Percentiles rank a stretch among this genome's conserved stretches.
Evolutionary conservation across 2,329 filamentous ascomycete species (phyloP).

Genomic region (Talaromyces sp.): DNA sequence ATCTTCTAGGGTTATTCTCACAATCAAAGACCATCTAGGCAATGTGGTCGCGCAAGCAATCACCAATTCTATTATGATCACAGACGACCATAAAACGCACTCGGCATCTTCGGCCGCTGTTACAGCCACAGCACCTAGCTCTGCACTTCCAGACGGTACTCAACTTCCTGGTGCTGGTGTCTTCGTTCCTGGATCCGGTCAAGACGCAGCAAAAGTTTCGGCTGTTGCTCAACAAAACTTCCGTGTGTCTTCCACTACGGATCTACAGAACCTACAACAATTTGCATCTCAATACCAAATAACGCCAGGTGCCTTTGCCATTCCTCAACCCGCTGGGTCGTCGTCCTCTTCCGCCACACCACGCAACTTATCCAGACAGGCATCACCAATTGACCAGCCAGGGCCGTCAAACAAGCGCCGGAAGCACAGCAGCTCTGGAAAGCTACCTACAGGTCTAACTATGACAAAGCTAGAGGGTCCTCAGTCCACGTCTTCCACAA

Average conservation of each 20-base stretch:
- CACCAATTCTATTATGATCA: conserved; percentile 89
- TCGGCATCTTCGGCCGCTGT: conserved; percentile 35
- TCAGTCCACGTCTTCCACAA: conserved; percentile 26
- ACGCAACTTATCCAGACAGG: conserved; percentile 64
- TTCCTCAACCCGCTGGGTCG: conserved; percentile 32
- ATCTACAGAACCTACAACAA: conserved; percentile 56
- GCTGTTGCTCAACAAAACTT: conserved; percentile 40
- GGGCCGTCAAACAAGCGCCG: conserved; percentile 73
- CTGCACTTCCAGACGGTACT: conserved; percentile 32
- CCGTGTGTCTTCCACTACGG: conserved; percentile 56
- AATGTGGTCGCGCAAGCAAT: conserved; percentile 78
- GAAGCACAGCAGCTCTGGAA: conserved; percentile 66
- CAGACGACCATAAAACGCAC: conserved; percentile 94
- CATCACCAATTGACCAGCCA: conserved; percentile 61
- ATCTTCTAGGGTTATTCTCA: conserved; percentile 71
- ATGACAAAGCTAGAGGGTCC: conserved; percentile 76
- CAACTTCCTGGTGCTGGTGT: conserved; percentile 40
- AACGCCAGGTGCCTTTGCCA: conserved; percentile 34
- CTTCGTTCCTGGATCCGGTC: conserved; percentile 32
- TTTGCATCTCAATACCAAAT: conserved; percentile 41
- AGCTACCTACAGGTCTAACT: conserved; percentile 66
- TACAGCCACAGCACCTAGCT: conserved; percentile 27
- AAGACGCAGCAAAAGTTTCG: conserved; percentile 26
- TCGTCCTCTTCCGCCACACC: conserved; percentile 50
- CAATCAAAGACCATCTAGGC: conserved; percentile 74